A percentile compares a stretch with the other conserved stretches of the same genome.
These are phyloP conservation scores for Trichosphaerium sp. DNA, from an alignment of 78 protist genomes.

Conservation along the genomic window DNA sequence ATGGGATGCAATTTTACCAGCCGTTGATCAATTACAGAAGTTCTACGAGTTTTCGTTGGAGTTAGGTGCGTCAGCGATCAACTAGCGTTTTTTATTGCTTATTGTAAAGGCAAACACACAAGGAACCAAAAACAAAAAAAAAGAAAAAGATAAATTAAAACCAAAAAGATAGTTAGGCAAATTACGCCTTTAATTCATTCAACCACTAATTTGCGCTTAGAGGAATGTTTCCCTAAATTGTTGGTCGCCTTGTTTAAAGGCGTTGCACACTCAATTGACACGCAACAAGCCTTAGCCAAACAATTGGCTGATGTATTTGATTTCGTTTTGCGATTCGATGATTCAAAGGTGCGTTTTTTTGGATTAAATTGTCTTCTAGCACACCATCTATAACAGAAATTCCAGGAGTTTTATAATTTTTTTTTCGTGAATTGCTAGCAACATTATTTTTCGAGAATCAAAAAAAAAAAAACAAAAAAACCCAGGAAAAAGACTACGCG, in stretches of 20 bases:
- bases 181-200: too few species aligned
- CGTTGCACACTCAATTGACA: constrained; percentile 44
- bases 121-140: background rate
- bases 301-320: constrained; percentile 71
- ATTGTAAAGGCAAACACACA: background rate
- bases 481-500: background rate
- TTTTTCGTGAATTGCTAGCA: too few species aligned
- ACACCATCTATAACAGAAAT: background rate
- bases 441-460: too few species aligned
- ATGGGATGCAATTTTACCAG: constrained; percentile 57
- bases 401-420: too few species aligned
- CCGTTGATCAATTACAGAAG: constrained; percentile 52
- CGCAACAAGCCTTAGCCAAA: constrained; percentile 72
- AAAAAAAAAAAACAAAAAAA: too few species aligned
- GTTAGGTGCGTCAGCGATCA: constrained; percentile 16
- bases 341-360: constrained; percentile 34
- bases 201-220: background rate
- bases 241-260: constrained; percentile 57
- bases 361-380: background rate
- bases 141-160: background rate
- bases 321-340: constrained; percentile 65
- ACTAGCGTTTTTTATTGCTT: background rate
- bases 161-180: background rate
- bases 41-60: constrained; percentile 53
- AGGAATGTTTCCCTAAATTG: constrained; percentile 42